A percentile compares a stretch with the other conserved stretches of the same genome.
Conservation (phyloP, 192 early-diverging fungal species). For the Hyaloraphidium curvatum region DNA sequence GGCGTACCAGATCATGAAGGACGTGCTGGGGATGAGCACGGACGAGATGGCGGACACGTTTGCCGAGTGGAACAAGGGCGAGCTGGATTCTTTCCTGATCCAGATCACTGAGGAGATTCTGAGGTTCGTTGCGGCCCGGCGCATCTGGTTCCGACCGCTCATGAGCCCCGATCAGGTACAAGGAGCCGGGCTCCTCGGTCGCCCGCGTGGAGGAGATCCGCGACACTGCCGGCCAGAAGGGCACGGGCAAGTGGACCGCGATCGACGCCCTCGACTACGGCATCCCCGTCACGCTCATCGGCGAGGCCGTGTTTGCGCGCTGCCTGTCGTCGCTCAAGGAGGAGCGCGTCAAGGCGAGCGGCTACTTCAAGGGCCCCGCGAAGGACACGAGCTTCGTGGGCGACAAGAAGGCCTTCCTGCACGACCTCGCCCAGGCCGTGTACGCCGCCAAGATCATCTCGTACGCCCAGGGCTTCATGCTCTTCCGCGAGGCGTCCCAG, state of each 20-base stretch:
- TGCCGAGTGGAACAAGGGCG: conserved; percentile 90
- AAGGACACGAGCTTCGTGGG: conserved; percentile 43
- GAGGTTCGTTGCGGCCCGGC: conserved; percentile 21
- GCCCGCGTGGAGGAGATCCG: conserved; percentile 85
- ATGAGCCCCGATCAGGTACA: conserved; percentile 13
- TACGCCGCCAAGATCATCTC: conserved; percentile 98
- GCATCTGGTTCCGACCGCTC: neutral
- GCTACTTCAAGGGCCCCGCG: conserved; percentile 59
- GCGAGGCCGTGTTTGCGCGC: conserved; percentile 94
- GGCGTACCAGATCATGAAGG: conserved; percentile 82
- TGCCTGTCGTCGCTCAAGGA: conserved; percentile 92
- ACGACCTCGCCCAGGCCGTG: conserved; percentile 76
- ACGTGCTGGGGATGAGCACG: conserved; percentile 53
- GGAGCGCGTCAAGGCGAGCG: conserved; percentile 79
- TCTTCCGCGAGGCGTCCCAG: conserved; percentile 86
- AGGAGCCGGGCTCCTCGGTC: conserved; percentile 60
- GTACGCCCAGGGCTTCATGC: conserved; percentile 98
- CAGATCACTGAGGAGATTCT: conserved; percentile 92
- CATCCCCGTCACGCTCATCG: conserved; percentile 90
- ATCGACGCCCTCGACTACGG: conserved; percentile 87
- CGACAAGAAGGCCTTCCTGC: conserved; percentile 75
- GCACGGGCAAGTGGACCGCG: conserved; percentile 97
- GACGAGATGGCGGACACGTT: conserved; percentile 85
- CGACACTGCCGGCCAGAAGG: conserved; percentile 94
- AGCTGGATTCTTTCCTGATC: conserved; percentile 90